phyloP scores from a whole-genome alignment of 306 rosid species.

The Leucaena leucocephala region DNA sequence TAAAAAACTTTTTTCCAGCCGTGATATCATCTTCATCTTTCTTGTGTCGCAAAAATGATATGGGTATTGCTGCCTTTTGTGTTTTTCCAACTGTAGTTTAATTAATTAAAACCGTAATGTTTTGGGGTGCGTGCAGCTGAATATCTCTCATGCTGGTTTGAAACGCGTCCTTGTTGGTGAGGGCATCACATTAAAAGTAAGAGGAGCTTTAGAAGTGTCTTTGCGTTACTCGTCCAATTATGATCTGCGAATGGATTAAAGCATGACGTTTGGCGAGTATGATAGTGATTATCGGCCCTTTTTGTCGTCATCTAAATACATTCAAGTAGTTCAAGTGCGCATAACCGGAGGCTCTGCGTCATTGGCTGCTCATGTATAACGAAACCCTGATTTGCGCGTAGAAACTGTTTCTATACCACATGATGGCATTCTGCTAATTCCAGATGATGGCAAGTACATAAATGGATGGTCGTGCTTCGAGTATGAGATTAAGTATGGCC shows the following conservation, averaged over 20 bases:
- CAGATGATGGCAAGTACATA: conserved; percentile 47
- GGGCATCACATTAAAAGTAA: conserved; percentile 74
- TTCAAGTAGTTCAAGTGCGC: conserved; percentile 56
- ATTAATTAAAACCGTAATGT: not conserved
- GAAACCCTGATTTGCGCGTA: conserved; percentile 49
- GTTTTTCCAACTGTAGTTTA: not conserved
- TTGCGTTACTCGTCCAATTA: conserved; percentile 55
- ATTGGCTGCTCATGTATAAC: conserved; percentile 62
- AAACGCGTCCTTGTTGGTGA: conserved; percentile 73
- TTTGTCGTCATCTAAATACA: conserved; percentile 50
- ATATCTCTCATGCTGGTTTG: conserved; percentile 60
- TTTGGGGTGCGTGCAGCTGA: conserved; percentile 49
- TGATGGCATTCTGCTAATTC: conserved; percentile 64
- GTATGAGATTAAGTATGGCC: conserved; percentile 49
- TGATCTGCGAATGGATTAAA: conserved; percentile 46
- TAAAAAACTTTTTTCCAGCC: too few species aligned
- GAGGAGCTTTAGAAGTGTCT: conserved; percentile 64
- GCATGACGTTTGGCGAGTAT: conserved; percentile 29
- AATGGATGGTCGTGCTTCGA: conserved; percentile 42
- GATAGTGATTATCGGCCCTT: conserved; percentile 52
- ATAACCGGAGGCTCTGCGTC: conserved; percentile 59
- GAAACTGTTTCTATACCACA: conserved; percentile 49
- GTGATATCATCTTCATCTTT: not conserved
- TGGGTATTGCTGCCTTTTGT: not conserved
- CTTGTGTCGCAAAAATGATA: conserved; percentile 9